These are phyloP conservation scores for Agaricus sinodeliciosus DNA, from an alignment of 768 basidiomycete genomes.

Conservation along the genomic window DNA sequence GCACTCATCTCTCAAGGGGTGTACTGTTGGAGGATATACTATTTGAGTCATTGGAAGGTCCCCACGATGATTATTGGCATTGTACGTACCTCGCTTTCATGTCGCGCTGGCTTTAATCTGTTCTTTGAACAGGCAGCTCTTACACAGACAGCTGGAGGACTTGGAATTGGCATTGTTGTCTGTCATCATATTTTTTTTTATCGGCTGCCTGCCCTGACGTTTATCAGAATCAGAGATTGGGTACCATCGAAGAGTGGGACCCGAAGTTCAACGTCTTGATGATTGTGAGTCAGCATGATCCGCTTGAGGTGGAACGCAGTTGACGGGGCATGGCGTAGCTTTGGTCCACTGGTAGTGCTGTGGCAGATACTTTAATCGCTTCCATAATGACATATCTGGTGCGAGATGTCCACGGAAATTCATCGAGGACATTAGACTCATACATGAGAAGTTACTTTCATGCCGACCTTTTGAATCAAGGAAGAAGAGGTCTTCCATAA, in stretches of 20 bases:
- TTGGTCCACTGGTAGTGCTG: slow-evolving; percentile 4
- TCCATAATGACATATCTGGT: slow-evolving; percentile 2
- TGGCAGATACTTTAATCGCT: slow-evolving; percentile 7
- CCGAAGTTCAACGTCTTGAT: background rate
- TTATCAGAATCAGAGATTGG: slow-evolving; percentile 6
- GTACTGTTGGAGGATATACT: slow-evolving; percentile 10
- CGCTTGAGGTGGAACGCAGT: too few species aligned
- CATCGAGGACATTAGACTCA: background rate
- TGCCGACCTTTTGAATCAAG: background rate
- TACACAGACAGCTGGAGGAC: slow-evolving; percentile 2
- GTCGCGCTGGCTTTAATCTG: background rate
- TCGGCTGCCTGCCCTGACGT: background rate
- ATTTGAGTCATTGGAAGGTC: slow-evolving; percentile 1
- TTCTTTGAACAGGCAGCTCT: background rate
- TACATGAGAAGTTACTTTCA: background rate
- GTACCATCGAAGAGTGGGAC: slow-evolving; percentile 3
- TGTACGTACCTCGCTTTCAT: background rate
- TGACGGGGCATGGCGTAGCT: background rate
- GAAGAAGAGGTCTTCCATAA: background rate
- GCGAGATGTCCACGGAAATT: background rate
- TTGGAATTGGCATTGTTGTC: slow-evolving; percentile 9
- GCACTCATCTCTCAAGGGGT: slow-evolving; percentile 10
- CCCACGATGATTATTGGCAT: slow-evolving; percentile 1
- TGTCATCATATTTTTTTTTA: background rate
- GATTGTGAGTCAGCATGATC: background rate